Evolutionary conservation across 805 yeast genomes (phyloP).

Genomic region (Blastobotrys peoriensis): DNA sequence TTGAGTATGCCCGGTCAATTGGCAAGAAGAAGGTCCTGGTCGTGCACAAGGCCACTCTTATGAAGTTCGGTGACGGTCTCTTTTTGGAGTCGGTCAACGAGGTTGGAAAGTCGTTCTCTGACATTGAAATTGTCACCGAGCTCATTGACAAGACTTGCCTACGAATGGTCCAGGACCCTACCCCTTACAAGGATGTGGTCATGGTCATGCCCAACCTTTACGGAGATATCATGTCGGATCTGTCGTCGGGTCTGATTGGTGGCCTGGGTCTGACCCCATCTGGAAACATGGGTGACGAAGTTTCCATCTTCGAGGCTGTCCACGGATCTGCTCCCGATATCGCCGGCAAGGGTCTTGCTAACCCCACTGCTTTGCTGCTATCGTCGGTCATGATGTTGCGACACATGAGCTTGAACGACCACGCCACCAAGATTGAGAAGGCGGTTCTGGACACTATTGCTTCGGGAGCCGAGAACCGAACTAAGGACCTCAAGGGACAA

Average conservation of each 20-base stretch:
- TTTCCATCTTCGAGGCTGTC: conserved; percentile 97
- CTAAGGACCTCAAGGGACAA: conserved; percentile 91
- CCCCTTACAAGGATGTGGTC: conserved; percentile 79
- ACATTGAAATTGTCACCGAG: conserved; percentile 74
- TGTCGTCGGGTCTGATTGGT: conserved; percentile 96
- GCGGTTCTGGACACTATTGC: conserved; percentile 89
- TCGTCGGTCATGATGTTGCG: conserved; percentile 99
- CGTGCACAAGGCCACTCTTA: conserved; percentile 97
- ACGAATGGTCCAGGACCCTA: conserved; percentile 83
- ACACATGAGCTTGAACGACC: conserved; percentile 84
- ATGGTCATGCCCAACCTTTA: conserved; percentile 99
- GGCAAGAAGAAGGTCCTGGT: conserved; percentile 84
- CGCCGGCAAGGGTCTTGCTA: conserved; percentile 97
- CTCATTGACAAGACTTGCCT: conserved; percentile 93
- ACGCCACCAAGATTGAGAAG: conserved; percentile 79
- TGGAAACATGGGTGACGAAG: conserved; percentile 98
- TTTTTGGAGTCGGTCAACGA: conserved; percentile 89
- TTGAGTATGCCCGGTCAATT: conserved; percentile 88
- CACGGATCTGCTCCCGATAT: conserved; percentile 99
- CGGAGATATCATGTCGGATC: conserved; percentile 98
- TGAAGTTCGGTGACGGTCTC: conserved; percentile 97
- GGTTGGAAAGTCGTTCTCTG: conserved; percentile 88
- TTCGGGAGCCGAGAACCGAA: conserved; percentile 92
- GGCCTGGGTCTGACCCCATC: conserved; percentile 98
- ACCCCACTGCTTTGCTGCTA: conserved; percentile 95